Base-by-base conservation (phyloP, 352 stramenopile genomes). In the Globisporangium middletonii region DNA sequence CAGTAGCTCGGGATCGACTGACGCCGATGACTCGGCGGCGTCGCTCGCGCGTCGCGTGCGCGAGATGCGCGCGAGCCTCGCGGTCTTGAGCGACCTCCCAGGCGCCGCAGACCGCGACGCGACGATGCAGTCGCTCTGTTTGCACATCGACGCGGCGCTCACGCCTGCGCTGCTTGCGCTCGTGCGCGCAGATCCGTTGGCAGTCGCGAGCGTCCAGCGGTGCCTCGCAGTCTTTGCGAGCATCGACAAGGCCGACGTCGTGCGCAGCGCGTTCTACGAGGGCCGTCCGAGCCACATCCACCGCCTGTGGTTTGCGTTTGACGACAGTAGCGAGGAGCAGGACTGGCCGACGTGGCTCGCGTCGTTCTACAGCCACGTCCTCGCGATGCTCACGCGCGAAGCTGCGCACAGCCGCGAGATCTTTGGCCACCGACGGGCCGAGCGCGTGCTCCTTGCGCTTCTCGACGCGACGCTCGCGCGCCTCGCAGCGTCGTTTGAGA, bases 1-100 rank as follows among this genome's bases (percentile, higher is more conserved):
- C 52, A 38, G 19, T 41, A 37, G 30, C 45, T 19, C 45, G 5
- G 11, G 4, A 9, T 15, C 19, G 23, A 8, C 23, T 12, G 50
- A 45, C 26, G 37, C 42, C 4, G 46, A 41, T 3, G 38, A 33
- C 48, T 46, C 60, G 18, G 44, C 50, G 11, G 35, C 63, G 38
- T 54, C 71, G 27, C 68, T 89, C 28, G 68, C 77, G 0, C 63
- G 78, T 12, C 73, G 78, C 26, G 72, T 90, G 41, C 57, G 54
- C 16, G 76, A 90, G 63, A 88, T 90, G 80, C 74, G 65, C 35
- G 61, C 57, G 45, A 90, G 80, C 67, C 65, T 90, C 38, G 67
- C 79, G 52, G 69, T 88, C 8, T 62, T 91, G 6, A 63, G 75
- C 33, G 75, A 89, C 23, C 70, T 91, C 53, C 81, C 81, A 4